Evolutionary conservation across 192 early-diverging fungal species (phyloP).

Genomic region (Oehlia diaphana): DNA sequence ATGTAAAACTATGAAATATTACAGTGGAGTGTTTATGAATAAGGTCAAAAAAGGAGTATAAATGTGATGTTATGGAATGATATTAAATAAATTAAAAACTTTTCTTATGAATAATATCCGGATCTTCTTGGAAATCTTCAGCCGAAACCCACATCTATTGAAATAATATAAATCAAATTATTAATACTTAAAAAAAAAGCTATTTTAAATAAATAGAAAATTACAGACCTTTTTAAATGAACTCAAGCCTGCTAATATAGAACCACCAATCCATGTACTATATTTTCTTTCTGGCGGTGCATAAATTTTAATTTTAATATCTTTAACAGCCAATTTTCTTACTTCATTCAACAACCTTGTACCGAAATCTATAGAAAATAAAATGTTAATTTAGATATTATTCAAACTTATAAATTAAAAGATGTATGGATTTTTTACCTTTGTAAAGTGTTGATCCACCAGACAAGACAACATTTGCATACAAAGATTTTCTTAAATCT

Average conservation of each 20-base stretch:
- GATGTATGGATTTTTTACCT: conserved; percentile 37
- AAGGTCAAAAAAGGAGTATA: too few relatives aligned
- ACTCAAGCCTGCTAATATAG: conserved; percentile 91
- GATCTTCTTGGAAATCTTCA: conserved; percentile 97
- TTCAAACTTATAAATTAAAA: too few relatives aligned
- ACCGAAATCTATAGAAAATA: conserved; percentile 70
- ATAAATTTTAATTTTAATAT: conserved; percentile 96
- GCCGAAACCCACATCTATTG: conserved; percentile 95
- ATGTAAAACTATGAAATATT: neutral
- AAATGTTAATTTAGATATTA: neutral
- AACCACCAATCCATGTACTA: conserved; percentile 98
- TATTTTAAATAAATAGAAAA: neutral
- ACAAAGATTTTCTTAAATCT: conserved; percentile 88
- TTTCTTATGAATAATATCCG: conserved; percentile 88
- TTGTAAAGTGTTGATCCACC: conserved; percentile 93
- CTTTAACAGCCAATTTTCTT: conserved; percentile 85
- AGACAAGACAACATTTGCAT: conserved; percentile 90
- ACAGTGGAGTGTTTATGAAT: neutral
- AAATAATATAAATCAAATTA: neutral
- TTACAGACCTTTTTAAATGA: conserved; percentile 88
- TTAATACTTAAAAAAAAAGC: neutral
- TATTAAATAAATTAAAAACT: conserved; percentile 47
- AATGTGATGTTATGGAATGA: neutral
- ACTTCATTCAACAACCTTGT: conserved; percentile 90
- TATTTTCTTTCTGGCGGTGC: conserved; percentile 98